These are phyloP conservation scores for Neoscytalidium dimidiatum DNA, from an alignment of 2,329 filamentous ascomycete species.

Conservation along the genomic window DNA sequence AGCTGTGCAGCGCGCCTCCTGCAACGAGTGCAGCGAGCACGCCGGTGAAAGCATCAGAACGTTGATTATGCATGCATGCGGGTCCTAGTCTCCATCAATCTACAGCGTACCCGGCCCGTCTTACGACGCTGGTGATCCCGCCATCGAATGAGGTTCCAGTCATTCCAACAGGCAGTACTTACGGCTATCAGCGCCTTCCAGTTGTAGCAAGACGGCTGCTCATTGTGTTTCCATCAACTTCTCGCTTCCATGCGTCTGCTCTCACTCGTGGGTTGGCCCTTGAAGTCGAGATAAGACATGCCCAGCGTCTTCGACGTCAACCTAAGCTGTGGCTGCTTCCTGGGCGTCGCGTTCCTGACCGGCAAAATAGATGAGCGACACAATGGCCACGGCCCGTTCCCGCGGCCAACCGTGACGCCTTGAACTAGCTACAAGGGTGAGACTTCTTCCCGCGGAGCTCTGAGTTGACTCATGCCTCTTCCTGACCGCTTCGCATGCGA, in stretches of 20 bases:
- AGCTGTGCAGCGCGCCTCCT: neutral
- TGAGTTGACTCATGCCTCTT: neutral
- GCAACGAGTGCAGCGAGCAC: neutral
- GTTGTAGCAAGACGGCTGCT: neutral
- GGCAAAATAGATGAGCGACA: neutral
- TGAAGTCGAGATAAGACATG: constrained; percentile 1
- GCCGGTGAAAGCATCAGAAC: neutral
- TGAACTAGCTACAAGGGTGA: neutral
- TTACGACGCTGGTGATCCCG: neutral
- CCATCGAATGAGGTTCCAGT: neutral
- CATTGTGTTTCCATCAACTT: neutral
- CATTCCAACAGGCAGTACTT: neutral
- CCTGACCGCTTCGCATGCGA: neutral
- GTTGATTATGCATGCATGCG: neutral
- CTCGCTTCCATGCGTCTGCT: neutral
- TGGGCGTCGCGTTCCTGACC: neutral
- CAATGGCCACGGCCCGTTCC: neutral
- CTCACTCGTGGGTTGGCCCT: too few relatives aligned
- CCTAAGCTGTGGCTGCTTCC: neutral
- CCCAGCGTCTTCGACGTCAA: neutral
- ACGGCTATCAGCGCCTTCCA: neutral
- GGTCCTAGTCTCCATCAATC: neutral
- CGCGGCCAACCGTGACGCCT: neutral
- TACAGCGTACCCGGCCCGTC: neutral
- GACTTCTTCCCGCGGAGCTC: neutral